Evolutionary conservation across 345 rosid genomes (phyloP), one percentile per base, ranked within the genome.

Genomic region (Eutrema japonicum): DNA sequence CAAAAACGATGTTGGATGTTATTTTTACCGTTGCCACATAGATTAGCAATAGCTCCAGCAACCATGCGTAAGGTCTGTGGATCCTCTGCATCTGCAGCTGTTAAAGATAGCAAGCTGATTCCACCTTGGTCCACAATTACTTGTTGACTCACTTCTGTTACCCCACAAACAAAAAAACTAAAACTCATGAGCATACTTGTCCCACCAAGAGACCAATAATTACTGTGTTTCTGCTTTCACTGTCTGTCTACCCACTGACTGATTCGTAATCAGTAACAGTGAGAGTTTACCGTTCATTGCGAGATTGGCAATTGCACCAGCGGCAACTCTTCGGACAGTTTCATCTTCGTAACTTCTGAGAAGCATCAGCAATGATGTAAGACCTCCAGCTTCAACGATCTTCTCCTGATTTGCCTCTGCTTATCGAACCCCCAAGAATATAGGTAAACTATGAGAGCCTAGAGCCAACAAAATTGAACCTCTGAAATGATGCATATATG

Each of bases 371-470:
- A 96, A 86, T 62, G 98, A 90, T 37, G 83, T 79, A 45, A 96
- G 98, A 16, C 99, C 99, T 36, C 98, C 98, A 73, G 99, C 97
- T 85, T 90, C 96, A 63, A 96, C 97, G 54, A 96, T 96, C 85
- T 77, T 96, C 85, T 89, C 89, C 75, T 96, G 98, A 81, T 96
- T 92, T 53, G 87, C 84, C 87, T 92, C 99, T 96, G 96, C 54
- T 71, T 65, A 57, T 56, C 50, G 32, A 49, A 77, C 27, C 45
- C 64, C 55, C 10, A 26, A 35, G 2, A 45, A 38, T 6, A 9
- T 7, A 70, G 41, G 54, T n/a, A 6, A 58, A 71, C 32, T 7
- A 8, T 71, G 12, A 58, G 43, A 29, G 65, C 54, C 56, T 36
- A 58, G 11, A 48, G 5, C 49, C 29, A 47, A 30, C 36, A n/a